A percentile compares a stretch with the other conserved stretches of the same genome.
Evolutionary conservation across 768 basidiomycete species (phyloP).

Genomic region (Vararia minispora): DNA sequence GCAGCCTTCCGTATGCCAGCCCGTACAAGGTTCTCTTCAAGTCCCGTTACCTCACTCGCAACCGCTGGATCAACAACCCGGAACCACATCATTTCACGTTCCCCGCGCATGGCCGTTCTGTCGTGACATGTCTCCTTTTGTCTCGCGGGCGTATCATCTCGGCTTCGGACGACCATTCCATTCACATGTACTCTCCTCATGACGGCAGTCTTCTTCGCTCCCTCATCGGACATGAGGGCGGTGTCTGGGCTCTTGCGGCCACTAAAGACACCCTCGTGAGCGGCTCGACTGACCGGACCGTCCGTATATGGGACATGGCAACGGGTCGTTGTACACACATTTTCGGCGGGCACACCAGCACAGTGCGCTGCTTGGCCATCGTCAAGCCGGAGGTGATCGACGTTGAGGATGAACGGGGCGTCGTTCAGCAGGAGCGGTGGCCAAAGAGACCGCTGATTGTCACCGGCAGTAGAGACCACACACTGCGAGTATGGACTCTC

Average conservation of each 20-base stretch:
- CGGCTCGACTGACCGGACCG: conserved; percentile 88
- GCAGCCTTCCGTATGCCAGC: conserved; percentile 60
- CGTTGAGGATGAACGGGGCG: conserved; percentile 51
- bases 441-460: conserved; percentile 64
- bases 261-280: conserved; percentile 83
- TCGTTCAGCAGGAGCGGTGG: conserved; percentile 57
- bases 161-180: conserved; percentile 94
- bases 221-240: conserved; percentile 87
- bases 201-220: conserved; percentile 66
- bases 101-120: conserved; percentile 78
- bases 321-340: conserved; percentile 81
- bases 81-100: conserved; percentile 73
- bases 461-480: conserved; percentile 61
- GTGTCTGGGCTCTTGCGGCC: conserved; percentile 93
- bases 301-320: conserved; percentile 81
- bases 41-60: conserved; percentile 70
- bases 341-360: conserved; percentile 94
- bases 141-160: conserved; percentile 93
- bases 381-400: conserved; percentile 88
- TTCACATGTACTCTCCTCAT: conserved; percentile 86
- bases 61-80: conserved; percentile 67
- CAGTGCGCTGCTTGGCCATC: conserved; percentile 91
- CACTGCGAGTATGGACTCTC: conserved; percentile 55
- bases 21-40: conserved; percentile 93
- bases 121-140: conserved; percentile 94